Evolutionary conservation across 257 asterid genomes (phyloP).

Genomic region (Dorcoceras hygrometricum): DNA sequence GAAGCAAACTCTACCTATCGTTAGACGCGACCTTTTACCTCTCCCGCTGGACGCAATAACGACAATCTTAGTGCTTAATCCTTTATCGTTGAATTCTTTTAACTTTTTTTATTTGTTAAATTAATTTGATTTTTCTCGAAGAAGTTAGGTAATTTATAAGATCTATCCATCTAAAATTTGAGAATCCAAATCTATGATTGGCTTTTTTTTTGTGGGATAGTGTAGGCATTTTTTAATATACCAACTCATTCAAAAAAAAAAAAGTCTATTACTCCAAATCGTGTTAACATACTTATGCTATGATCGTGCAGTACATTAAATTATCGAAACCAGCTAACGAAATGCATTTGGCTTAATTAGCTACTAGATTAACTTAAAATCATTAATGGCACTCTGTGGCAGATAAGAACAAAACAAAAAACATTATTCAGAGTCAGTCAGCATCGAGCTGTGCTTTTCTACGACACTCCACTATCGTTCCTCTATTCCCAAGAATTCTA

Average conservation of each 20-base stretch:
- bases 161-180: too few species aligned
- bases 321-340: constrained; percentile 41
- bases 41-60: too few species aligned
- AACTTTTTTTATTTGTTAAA: background rate
- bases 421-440: constrained; percentile 34
- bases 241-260: too few species aligned
- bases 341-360: background rate
- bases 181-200: background rate
- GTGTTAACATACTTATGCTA: too few species aligned
- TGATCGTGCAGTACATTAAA: constrained; percentile 36
- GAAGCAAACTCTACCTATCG: background rate
- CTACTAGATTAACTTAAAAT: background rate
- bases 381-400: constrained; percentile 40
- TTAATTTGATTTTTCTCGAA: too few species aligned
- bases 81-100: background rate
- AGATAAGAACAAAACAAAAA: constrained; percentile 44
- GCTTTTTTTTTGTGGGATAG: too few species aligned
- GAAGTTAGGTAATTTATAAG: too few species aligned
- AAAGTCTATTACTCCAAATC: too few species aligned
- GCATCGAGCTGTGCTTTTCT: constrained; percentile 42
- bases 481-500: constrained; percentile 7
- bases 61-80: background rate
- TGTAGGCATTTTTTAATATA: too few species aligned
- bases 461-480: constrained; percentile 31
- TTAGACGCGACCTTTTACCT: constrained; percentile 13